phyloP scores from a whole-genome alignment of 2,329 filamentous ascomycete genomes.

The Aspergillus fijiensis region DNA sequence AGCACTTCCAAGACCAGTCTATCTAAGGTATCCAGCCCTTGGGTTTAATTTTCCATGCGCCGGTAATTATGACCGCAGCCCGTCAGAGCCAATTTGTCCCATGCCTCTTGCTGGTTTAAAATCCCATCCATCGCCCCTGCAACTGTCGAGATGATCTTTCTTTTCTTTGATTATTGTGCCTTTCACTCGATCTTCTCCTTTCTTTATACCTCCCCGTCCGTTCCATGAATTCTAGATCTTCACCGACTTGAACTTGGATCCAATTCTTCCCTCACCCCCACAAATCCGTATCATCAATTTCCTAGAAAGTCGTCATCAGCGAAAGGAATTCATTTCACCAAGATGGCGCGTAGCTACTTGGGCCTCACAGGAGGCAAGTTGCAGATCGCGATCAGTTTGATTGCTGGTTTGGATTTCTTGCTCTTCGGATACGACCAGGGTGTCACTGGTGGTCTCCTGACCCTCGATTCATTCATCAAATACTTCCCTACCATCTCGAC shows the following conservation, averaged over 20 bases:
- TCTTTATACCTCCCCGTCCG: background rate
- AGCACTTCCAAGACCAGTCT: background rate
- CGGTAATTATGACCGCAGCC: background rate
- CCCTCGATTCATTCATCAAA: constrained; percentile 41
- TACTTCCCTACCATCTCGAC: constrained; percentile 45
- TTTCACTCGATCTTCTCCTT: background rate
- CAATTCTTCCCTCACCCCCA: background rate
- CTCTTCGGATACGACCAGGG: constrained; percentile 42
- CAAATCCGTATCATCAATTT: background rate
- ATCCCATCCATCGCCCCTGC: background rate
- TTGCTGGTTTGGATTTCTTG: constrained; percentile 46
- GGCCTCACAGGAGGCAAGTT: constrained; percentile 44
- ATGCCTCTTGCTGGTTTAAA: background rate
- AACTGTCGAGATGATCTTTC: background rate
- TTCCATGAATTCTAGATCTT: background rate
- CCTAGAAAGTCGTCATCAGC: background rate
- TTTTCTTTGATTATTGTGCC: background rate
- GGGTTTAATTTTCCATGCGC: background rate
- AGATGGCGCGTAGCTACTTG: constrained; percentile 33
- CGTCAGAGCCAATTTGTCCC: background rate
- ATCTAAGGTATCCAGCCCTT: background rate
- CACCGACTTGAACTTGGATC: background rate
- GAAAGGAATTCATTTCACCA: constrained; percentile 4
- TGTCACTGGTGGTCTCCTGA: constrained; percentile 48
- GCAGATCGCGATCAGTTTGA: constrained; percentile 44